phyloP scores from a whole-genome alignment of 23 red algal species.

The Gracilaria domingensis region DNA sequence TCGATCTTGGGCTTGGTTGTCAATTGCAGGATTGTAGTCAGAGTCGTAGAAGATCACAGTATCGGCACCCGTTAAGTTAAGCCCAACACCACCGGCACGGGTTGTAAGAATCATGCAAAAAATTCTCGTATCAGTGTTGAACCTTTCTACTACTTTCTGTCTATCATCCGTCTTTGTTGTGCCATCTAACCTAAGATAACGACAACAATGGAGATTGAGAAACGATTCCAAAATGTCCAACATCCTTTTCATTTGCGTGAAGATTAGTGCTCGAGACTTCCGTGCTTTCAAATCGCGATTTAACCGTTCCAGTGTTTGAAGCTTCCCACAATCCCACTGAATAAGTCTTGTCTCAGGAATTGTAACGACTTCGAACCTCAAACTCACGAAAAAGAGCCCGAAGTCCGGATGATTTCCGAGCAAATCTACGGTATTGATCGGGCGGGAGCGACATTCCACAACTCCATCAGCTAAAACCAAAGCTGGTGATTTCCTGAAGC shows the following conservation, averaged over 20 bases:
- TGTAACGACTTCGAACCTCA: constrained; percentile 60
- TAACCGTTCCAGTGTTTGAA: constrained; percentile 77
- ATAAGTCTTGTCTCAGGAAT: constrained; percentile 87
- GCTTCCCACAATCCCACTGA: constrained; percentile 98
- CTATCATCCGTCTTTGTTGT: constrained; percentile 86
- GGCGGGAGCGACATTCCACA: constrained; percentile 53
- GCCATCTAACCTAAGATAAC: constrained; percentile 93
- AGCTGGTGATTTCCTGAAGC: background rate
- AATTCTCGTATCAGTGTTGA: constrained; percentile 86
- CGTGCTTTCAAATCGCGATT: constrained; percentile 57
- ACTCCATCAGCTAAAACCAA: constrained; percentile 59
- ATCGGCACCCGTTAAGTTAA: constrained; percentile 96
- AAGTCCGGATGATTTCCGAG: constrained; percentile 1
- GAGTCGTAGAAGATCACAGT: too few relatives aligned
- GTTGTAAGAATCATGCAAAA: constrained; percentile 94
- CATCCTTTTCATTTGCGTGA: constrained; percentile 95
- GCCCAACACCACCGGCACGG: constrained; percentile 85
- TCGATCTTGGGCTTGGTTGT: too few relatives aligned
- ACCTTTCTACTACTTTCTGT: constrained; percentile 85
- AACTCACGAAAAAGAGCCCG: constrained; percentile 64
- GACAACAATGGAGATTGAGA: constrained; percentile 77
- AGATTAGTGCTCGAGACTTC: constrained; percentile 88
- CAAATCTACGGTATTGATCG: constrained; percentile 8
- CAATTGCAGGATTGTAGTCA: too few relatives aligned
- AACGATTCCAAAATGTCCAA: constrained; percentile 95